These are phyloP conservation scores for Candida silvicultrix DNA, from an alignment of 805 yeast species.

Conservation along the genomic window DNA sequence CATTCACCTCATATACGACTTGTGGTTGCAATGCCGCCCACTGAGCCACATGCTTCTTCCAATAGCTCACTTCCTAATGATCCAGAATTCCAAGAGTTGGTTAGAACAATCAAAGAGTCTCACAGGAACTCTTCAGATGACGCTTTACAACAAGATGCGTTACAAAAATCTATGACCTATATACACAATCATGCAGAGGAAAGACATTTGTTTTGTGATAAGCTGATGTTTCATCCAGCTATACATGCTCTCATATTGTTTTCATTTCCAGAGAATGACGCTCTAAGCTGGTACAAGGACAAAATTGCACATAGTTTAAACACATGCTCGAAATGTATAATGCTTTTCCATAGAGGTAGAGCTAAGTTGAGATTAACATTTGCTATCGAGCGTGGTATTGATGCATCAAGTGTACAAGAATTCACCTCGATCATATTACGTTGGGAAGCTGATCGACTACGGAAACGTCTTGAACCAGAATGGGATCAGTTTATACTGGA, in stretches of 20 bases:
- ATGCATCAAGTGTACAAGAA: constrained; percentile 12
- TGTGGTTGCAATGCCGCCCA: neutral
- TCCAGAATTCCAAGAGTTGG: constrained; percentile 5
- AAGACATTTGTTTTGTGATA: constrained; percentile 53
- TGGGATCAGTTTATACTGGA: neutral
- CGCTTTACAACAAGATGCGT: constrained; percentile 27
- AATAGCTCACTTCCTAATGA: neutral
- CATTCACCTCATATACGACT: neutral
- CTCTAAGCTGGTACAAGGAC: constrained; percentile 36
- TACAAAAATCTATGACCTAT: constrained; percentile 34
- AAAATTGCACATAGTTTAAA: constrained; percentile 33
- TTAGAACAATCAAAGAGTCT: constrained; percentile 22
- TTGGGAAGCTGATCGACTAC: constrained; percentile 23
- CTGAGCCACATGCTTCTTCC: neutral
- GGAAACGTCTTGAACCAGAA: constrained; percentile 1
- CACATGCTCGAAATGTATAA: constrained; percentile 48
- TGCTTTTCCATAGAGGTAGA: constrained; percentile 46
- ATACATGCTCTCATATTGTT: constrained; percentile 52
- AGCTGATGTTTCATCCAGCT: constrained; percentile 38
- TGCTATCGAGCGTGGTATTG: constrained; percentile 40
- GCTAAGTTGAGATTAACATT: constrained; percentile 46
- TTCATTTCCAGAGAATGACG: constrained; percentile 48
- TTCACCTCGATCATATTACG: constrained; percentile 12
- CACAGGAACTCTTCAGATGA: constrained; percentile 27
- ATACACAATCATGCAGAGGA: constrained; percentile 23